Evolutionary conservation across 805 yeast species (phyloP), one percentile per base, ranked within the genome.

Genomic region (Komagataella pseudopastoris): DNA sequence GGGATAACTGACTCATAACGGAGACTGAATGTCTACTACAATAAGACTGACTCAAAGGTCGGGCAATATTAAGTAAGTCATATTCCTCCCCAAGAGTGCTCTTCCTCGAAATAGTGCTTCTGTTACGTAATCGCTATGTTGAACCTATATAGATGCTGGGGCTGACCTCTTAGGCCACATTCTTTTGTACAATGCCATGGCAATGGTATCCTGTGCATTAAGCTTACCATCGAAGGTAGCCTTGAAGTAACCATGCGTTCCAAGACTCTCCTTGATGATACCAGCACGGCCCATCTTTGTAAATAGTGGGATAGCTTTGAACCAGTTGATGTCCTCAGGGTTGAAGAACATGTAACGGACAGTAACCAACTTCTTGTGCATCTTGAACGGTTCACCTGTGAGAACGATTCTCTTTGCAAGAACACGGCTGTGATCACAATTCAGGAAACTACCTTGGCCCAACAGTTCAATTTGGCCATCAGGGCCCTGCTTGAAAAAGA

Each of bases 241-340:
- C 71, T 93, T 93, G 78, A 85, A 90, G 72, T 91, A 88, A 56
- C 99, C 99, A 65, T 93, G 99, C 1, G 99, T 93, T 70, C 99
- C 99, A 71, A 93, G 75, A 63, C 90, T 80, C 65, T 91, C 97
- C 68, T 88, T 91, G 64, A 95, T 91, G 66, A 85, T 85, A 51
- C 99, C 99, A 18, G 89, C 76, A 66, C 97, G 81, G 50, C 99
- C 99, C 60, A 83, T 76, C 65, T 87, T 88, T 46, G 98, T 90
- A 67, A 88, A 93, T 54, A 93, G 71, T 46, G 98, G 98, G 58
- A 93, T 85, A 4, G 90, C 83, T 69, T 86, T 87, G 77, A 84
- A 93, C 80, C 86, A 86, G 57, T 78, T 78, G 57, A 95, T 85
- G 64, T 93, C 99, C 49, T 85, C 88, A 8, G 87, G 71, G 61